Percentiles rank a stretch among this genome's conserved stretches.
These are phyloP conservation scores for Xylariomycetidae sp. DNA, from an alignment of 2,329 filamentous ascomycete genomes.

Conservation along the genomic window DNA sequence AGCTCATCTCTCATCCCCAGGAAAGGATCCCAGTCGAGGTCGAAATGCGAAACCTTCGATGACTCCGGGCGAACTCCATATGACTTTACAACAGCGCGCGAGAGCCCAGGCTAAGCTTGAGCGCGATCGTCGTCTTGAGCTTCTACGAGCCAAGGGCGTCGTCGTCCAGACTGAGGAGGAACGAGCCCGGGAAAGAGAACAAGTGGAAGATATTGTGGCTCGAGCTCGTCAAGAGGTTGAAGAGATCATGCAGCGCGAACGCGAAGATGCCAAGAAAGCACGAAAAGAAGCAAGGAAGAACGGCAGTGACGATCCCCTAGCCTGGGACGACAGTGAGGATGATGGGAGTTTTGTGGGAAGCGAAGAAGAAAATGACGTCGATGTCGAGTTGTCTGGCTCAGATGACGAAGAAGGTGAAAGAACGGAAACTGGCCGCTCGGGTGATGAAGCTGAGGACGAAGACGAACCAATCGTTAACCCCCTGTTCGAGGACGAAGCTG, in stretches of 20 bases:
- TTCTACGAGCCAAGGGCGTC: conserved; percentile 74
- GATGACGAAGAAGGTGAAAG: conserved; percentile 35
- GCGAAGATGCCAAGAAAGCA: conserved; percentile 65
- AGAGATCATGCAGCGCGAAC: conserved; percentile 73
- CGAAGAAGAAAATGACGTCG: conserved; percentile 41
- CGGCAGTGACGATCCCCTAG: conserved; percentile 45
- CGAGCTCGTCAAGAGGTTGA: conserved; percentile 77
- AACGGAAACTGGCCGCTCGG: conserved; percentile 33
- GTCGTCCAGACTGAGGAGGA: conserved; percentile 82
- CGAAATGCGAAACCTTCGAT: conserved; percentile 51
- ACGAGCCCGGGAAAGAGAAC: conserved; percentile 72
- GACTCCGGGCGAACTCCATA: conserved; percentile 65
- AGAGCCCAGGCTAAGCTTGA: conserved; percentile 76
- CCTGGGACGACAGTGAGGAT: conserved; percentile 54
- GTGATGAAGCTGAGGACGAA: conserved; percentile 29
- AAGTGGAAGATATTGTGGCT: conserved; percentile 83
- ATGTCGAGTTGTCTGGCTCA: conserved; percentile 29
- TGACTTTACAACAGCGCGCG: conserved; percentile 64
- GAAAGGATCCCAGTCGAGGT: conserved; percentile 41
- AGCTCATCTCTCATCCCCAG: conserved; percentile 65
- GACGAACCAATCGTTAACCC: conserved; percentile 16
- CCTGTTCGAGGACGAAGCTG: conserved; percentile 32
- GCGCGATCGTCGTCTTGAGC: conserved; percentile 70
- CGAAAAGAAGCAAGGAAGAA: conserved; percentile 37
- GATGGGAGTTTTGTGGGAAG: conserved; percentile 26